Evolutionary conservation across 1,284 basidiomycete species (phyloP), one percentile per base, ranked within the genome.

Genomic region (Irpex rosettiformis): DNA sequence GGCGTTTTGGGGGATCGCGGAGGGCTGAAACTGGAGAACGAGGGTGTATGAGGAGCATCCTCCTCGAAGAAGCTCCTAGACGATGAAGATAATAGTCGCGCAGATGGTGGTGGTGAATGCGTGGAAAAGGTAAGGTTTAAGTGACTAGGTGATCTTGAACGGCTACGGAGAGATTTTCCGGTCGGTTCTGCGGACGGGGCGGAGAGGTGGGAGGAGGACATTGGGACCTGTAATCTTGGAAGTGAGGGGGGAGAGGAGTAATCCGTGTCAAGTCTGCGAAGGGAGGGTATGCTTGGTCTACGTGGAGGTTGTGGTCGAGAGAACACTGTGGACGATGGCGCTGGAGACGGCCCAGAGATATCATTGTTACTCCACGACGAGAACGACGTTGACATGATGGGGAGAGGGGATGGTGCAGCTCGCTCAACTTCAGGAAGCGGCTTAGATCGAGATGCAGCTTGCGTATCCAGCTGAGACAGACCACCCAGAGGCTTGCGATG

Each of bases 381-480:
- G 43, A 73, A 67, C 24, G 70, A 64, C 28, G 72, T 62, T 51
- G 76, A 71, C 73, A 78, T 76, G 62, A 77, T 65, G 21, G 75
- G 74, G 57, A 74, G 67, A 33, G 70, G 71, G 13, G 71, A 70
- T 59, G 66, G 66, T 25, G 77, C 78, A 0, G 76, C 70, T 28
- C 75, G 77, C 65, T 89, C 87, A 42, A 89, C 76, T 67, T 87
- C 82, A 45, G 80, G 80, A 4, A 83, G 73, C 18, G 72, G 71
- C 66, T 78, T 81, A 2, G 80, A 78, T 18, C 78, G 78, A 25
- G 77, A 71, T 4, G 81, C 79, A 22, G 78, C 74, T 18, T 78
- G 73, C 2, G 86, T 89, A 66, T 90, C 82, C 18, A 89, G 78
- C 65, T 86, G 85, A 69, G 84, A 87, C 18, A 89, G 73, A 2